These are phyloP conservation scores for Metarhizium humberi DNA, from an alignment of 2,329 filamentous ascomycete species.

Conservation along the genomic window DNA sequence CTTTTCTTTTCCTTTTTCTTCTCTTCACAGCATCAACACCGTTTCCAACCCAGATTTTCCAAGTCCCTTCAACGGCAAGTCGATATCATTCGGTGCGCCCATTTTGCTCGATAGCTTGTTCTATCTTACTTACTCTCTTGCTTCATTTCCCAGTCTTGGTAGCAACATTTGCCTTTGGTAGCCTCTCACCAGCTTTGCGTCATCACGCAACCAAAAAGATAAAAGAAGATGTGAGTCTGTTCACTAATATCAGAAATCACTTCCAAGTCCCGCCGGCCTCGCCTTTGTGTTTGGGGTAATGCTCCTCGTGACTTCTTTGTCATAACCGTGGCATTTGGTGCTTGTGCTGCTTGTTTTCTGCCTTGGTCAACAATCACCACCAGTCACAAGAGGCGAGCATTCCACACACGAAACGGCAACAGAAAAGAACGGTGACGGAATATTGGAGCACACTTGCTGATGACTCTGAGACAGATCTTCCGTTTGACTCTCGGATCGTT, in stretches of 20 bases:
- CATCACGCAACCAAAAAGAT: conserved; percentile 16
- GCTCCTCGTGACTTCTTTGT: neutral
- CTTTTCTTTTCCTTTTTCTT: conserved; percentile 11
- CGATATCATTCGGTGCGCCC: conserved; percentile 26
- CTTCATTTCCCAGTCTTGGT: conserved; percentile 46
- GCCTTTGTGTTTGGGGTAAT: neutral
- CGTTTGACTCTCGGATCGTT: conserved; percentile 19
- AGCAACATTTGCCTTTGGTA: conserved; percentile 33
- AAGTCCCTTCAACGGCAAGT: conserved; percentile 13
- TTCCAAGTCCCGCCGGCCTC: neutral
- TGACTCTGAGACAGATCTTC: neutral
- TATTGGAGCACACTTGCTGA: neutral
- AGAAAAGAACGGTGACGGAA: neutral
- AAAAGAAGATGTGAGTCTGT: conserved; percentile 18
- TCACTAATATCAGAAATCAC: neutral
- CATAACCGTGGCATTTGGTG: neutral
- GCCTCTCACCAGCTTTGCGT: conserved; percentile 18
- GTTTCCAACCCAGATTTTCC: conserved; percentile 29
- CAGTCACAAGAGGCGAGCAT: neutral
- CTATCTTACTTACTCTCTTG: conserved; percentile 51
- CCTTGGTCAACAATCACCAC: too few relatives aligned
- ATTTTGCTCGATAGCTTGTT: conserved; percentile 52
- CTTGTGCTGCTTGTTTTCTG: too few relatives aligned
- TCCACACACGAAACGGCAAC: neutral
- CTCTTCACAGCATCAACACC: conserved; percentile 38